Evolutionary conservation across 129 eudicot genomes (phyloP), one percentile per base, ranked within the genome.

Genomic region (Chrysanthemum seticuspe): DNA sequence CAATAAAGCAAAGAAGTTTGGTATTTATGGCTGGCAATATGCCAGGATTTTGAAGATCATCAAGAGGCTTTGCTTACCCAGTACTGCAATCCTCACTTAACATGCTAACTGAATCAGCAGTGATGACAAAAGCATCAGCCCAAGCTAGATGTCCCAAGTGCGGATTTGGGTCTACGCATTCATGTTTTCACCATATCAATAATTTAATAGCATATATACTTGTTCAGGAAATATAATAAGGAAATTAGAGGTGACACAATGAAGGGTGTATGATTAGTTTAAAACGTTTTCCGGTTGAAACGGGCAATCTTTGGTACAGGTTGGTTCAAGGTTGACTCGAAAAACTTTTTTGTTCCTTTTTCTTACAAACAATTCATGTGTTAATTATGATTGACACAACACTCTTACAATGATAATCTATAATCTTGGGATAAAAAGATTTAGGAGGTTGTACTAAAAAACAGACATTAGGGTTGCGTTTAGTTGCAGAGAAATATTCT

Each of bases 71-170:
- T 21, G 79, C 85, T 63, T 87, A 87, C 94, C 94, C 94, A 5
- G 94, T 87, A 75, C 87, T 87, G 84, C 94, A 87, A 64, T 86
- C 94, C 81, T 87, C 94, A 61, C 94, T 82, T 77, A 87, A 71
- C 94, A 87, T 87, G 70, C 90, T 87, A 50, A 85, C 82, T 40
- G 94, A 87, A 77, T 87, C 94, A 67, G 94, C 94, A 62, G 94
- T 85, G 77, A 87, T 61, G 70, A 85, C 74, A 72, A 87, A 88
- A 58, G 90, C 94, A 83, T 88, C 90, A 0, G 86, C 94, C 84
- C 79, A 88, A 71, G 90, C 94, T 10, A 88, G 75, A 80, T 88
- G 82, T 40, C 90, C 89, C 85, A 88, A 71, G 73, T 85, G 94
- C n/a, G 94, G 94, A 83, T 88, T 88, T 48, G 79, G 88, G 50